Evolutionary conservation across 1,284 basidiomycete genomes (phyloP), one percentile per base, ranked within the genome.

Genomic region (Ustilago lituana): DNA sequence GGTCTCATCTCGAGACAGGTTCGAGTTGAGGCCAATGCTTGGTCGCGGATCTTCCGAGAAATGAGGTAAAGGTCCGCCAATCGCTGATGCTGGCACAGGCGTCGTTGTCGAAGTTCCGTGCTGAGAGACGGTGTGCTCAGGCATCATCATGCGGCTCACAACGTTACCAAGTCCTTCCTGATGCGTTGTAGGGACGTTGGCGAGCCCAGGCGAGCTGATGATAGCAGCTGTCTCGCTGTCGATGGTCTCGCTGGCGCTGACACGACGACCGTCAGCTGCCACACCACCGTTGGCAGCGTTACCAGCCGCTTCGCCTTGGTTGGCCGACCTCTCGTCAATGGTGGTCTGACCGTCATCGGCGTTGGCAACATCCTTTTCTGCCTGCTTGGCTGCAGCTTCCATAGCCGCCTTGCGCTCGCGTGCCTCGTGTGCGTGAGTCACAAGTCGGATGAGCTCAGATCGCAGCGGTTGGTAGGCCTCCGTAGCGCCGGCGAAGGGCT

Each of bases 321-420:
- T 59, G 23, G 55, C 56, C 9, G 66, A 69, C 15, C 60, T 36
- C 40, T 63, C 66, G 48, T 69, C 66, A 26, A 69, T 48, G 5
- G 66, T 69, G 11, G 66, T 69, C 40, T 67, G 64, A 26, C 64
- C 64, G 17, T 69, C 66, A 17, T 69, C 66, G 15, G 47, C 60
- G 7, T 57, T 69, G 31, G 51, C 60, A 14, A 47, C 59, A 8
- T 69, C 66, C 45, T 69, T 63, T 26, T 69, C 66, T 7, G 60
- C 49, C 23, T 62, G 54, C 45, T 69, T 63, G 17, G 60, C 60
- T 22, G 68, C 58, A 2, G 46, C 52, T 46, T 71, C 68, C 51
- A 57, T 47, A 8, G 57, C 57, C 4, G 29, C 47, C 38, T 62
- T 71, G 58, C 68, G 62, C 38, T 66, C 50, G 14, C 58, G 57